A percentile compares a stretch with the other conserved stretches of the same genome.
Evolutionary conservation across 345 rosid genomes (phyloP).

Genomic region (Moringa oleifera): DNA sequence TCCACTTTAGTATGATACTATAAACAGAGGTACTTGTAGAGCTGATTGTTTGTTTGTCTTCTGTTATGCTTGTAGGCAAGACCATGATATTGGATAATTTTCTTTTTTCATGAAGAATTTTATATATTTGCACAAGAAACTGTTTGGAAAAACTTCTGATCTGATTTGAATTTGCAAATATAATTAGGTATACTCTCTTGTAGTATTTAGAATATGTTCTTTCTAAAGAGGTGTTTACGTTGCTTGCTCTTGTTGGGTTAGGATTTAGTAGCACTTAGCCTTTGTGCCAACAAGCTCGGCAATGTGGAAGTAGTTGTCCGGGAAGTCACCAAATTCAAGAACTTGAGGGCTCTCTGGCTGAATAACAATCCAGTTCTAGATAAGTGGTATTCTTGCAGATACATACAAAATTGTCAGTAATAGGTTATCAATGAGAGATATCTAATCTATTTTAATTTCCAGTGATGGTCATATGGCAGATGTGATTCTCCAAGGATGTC

Average conservation of each 20-base stretch:
- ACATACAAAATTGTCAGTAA: slow-evolving; percentile 1
- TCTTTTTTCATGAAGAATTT: too few species aligned
- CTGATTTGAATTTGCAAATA: too few species aligned
- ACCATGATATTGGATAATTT: too few species aligned
- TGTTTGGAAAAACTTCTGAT: too few species aligned
- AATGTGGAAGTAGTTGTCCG: slow-evolving; percentile 40
- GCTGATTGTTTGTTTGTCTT: too few species aligned
- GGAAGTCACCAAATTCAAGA: slow-evolving; percentile 63
- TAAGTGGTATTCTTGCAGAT: slow-evolving; percentile 40
- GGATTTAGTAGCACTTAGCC: slow-evolving; percentile 83
- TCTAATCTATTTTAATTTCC: slow-evolving; percentile 24
- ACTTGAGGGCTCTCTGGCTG: slow-evolving; percentile 77
- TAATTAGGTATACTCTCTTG: too few species aligned
- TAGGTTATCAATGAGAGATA: slow-evolving; percentile 1
- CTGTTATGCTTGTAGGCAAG: too few species aligned
- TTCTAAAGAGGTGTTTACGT: slow-evolving; percentile 16
- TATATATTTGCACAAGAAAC: too few species aligned
- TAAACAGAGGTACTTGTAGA: too few species aligned
- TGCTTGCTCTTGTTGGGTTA: slow-evolving; percentile 20
- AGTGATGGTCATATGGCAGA: slow-evolving; percentile 44
- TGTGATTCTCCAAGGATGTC: slow-evolving; percentile 56
- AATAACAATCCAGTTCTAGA: slow-evolving; percentile 65
- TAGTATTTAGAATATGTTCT: too few species aligned
- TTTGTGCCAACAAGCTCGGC: slow-evolving; percentile 67
- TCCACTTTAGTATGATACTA: too few species aligned